Percentiles rank a stretch among this genome's conserved stretches.
These are phyloP conservation scores for Choricystis sp. DNA, from an alignment of 139 green algal genomes.

Conservation along the genomic window DNA sequence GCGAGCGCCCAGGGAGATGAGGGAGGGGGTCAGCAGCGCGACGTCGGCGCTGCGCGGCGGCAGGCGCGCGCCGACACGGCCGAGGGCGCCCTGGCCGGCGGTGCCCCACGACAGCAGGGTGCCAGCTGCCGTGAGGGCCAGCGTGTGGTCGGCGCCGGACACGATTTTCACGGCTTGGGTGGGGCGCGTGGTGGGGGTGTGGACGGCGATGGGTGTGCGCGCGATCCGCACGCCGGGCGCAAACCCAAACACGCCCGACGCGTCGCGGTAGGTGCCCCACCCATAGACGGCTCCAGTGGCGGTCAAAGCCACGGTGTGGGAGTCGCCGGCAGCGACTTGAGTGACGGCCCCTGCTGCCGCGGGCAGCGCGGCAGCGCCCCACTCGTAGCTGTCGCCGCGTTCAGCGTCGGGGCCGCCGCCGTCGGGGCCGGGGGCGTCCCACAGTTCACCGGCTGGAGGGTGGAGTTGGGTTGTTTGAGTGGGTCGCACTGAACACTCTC, in stretches of 20 bases:
- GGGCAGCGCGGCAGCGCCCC: slow-evolving; percentile 26
- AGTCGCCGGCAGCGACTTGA: slow-evolving; percentile 61
- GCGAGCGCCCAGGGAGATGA: slow-evolving; percentile 7
- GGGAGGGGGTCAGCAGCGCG: slow-evolving; percentile 33
- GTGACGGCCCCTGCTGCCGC: slow-evolving; percentile 17
- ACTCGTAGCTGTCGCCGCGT: slow-evolving; percentile 23
- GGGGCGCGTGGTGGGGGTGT: slow-evolving; percentile 15
- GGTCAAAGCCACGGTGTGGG: slow-evolving; percentile 57
- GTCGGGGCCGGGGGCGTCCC: slow-evolving; percentile 12
- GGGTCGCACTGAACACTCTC: not conserved
- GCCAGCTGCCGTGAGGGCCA: slow-evolving; percentile 33
- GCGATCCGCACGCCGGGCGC: slow-evolving; percentile 16
- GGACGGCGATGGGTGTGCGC: slow-evolving; percentile 20
- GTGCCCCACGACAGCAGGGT: slow-evolving; percentile 63
- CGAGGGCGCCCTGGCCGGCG: slow-evolving; percentile 66
- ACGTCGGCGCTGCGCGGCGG: slow-evolving; percentile 9
- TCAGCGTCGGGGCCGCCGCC: not conserved
- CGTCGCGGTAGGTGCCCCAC: slow-evolving; percentile 70
- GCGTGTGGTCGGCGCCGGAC: slow-evolving; percentile 49
- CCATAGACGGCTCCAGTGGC: slow-evolving; percentile 51
- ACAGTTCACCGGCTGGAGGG: slow-evolving; percentile 21
- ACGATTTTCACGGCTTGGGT: slow-evolving; percentile 34
- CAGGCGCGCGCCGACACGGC: slow-evolving; percentile 31
- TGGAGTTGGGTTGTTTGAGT: not conserved
- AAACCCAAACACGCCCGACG: slow-evolving; percentile 56